A percentile compares a stretch with the other conserved stretches of the same genome.
Evolutionary conservation across 495 filamentous ascomycete genomes (phyloP).

Genomic region (Neurospora pannonica): DNA sequence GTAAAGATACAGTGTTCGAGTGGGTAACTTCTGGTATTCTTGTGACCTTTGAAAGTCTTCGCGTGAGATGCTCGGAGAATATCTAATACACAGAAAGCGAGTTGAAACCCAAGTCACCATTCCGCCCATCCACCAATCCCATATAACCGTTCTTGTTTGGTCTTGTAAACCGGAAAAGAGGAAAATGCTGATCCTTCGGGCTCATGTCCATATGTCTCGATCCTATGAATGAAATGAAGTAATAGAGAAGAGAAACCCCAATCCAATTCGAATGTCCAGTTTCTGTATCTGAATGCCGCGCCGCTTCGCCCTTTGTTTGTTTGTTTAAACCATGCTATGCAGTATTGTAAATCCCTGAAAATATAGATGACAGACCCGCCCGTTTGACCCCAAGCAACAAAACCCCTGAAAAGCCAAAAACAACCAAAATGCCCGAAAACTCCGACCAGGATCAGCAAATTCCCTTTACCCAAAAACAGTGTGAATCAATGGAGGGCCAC

Average conservation of each 20-base stretch:
- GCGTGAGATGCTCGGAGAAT: constrained; percentile 14
- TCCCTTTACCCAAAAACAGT: constrained; percentile 11
- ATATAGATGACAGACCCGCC: constrained; percentile 9
- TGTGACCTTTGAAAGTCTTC: constrained; percentile 17
- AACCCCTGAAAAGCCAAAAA: constrained; percentile 9
- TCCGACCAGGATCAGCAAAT: constrained; percentile 20
- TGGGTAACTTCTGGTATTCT: constrained; percentile 51
- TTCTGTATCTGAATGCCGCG: constrained; percentile 5
- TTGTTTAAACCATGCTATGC: constrained; percentile 29
- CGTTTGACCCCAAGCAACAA: constrained; percentile 4
- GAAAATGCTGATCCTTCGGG: constrained; percentile 20
- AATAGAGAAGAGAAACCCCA: constrained; percentile 10
- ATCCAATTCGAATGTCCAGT: constrained; percentile 23
- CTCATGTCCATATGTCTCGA: constrained; percentile 5
- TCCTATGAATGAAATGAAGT: neutral
- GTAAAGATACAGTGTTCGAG: constrained; percentile 18
- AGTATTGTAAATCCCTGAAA: constrained; percentile 9
- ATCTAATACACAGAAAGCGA: constrained; percentile 50
- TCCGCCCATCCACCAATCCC: constrained; percentile 2
- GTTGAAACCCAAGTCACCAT: constrained; percentile 21
- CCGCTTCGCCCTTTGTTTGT: constrained; percentile 7
- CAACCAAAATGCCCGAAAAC: constrained; percentile 11
- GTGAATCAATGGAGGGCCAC: constrained; percentile 20
- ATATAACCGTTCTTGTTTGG: neutral
- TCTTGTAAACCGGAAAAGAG: constrained; percentile 3